Evolutionary conservation across 768 basidiomycete species (phyloP), one percentile per base, ranked within the genome.

Genomic region (Kwoniella pini): DNA sequence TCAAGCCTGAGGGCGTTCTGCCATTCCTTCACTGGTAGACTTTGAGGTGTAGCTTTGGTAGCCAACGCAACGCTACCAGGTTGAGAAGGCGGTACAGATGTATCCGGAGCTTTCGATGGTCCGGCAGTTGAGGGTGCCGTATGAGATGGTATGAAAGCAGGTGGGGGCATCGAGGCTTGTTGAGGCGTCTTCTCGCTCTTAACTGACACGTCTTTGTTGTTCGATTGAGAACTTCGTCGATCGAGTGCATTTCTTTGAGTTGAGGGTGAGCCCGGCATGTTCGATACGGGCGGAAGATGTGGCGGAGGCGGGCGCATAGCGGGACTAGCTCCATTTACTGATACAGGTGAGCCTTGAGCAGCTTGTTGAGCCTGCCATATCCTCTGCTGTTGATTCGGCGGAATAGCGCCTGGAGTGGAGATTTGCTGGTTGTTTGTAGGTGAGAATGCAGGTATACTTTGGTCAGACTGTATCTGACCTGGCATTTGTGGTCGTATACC

Each of bases 1-100:
- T 85, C 85, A 55, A 86, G 81, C 12, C 63, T 60, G 5, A 76
- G 65, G 21, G 58, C 57, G 11, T 53, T 45, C 58, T 72, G 63
- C 77, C 77, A 78, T 44, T 65, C 71, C 58, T 69, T 68, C 19
- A 75, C 57, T 1, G 74, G 72, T 13, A 70, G 28, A 19, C 42
- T 30, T 44, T 50, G 28, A 2, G 49, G 24, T 3, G 65, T 46
- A 13, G 46, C n/a, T 31, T 27, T 51, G 62, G 19, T 33, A 11
- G 10, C 30, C 31, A 21, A n/a, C n/a, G n/a, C n/a, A n/a, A n/a
- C n/a, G n/a, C n/a, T 11, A 21, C 10, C 12, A 31, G 48, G 27
- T 30, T 22, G 53, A 24, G 38, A 30, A 26, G 44, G 51, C 26
- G 17, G 43, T 12, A 24, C 39, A 24, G 43, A 36, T 15, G 26